Percentiles rank a stretch among this genome's conserved stretches.
Evolutionary conservation across 768 basidiomycete genomes (phyloP).

Genomic region (Boletus insuetus): DNA sequence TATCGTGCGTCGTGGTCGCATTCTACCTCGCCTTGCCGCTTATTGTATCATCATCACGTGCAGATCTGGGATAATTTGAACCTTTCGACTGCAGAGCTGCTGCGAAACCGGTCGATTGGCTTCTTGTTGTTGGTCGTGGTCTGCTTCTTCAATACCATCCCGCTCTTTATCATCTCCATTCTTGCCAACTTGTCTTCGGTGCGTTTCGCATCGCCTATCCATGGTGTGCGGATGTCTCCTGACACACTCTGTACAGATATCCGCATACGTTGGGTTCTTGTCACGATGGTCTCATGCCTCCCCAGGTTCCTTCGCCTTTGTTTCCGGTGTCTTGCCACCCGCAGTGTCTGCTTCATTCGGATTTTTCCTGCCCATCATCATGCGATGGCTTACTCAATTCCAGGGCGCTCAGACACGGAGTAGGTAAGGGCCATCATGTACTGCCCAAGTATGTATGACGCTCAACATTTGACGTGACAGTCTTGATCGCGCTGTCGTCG

Average conservation of each 20-base stretch:
- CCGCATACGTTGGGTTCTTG: slow-evolving; percentile 72
- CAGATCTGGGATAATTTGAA: slow-evolving; percentile 93
- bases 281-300: slow-evolving; percentile 65
- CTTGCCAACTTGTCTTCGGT: slow-evolving; percentile 88
- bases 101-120: slow-evolving; percentile 70
- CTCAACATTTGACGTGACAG: slow-evolving; percentile 38
- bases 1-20: slow-evolving; percentile 49
- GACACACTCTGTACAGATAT: slow-evolving; percentile 22
- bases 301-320: slow-evolving; percentile 67
- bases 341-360: slow-evolving; percentile 85
- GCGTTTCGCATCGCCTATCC: slow-evolving; percentile 23
- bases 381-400: slow-evolving; percentile 77
- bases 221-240: background rate
- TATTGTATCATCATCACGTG: background rate
- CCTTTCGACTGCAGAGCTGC: slow-evolving; percentile 61
- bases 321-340: slow-evolving; percentile 93
- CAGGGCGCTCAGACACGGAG: slow-evolving; percentile 49
- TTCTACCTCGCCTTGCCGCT: background rate
- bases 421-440: slow-evolving; percentile 16
- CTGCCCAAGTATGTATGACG: background rate
- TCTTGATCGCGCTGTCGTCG: slow-evolving; percentile 87
- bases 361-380: slow-evolving; percentile 87
- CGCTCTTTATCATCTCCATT: slow-evolving; percentile 85
- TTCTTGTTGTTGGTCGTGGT: slow-evolving; percentile 73
- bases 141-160: slow-evolving; percentile 94